Percentiles rank a stretch among this genome's conserved stretches.
These are phyloP conservation scores for Pilaira anomala DNA, from an alignment of 192 early-diverging fungal genomes.

Conservation along the genomic window DNA sequence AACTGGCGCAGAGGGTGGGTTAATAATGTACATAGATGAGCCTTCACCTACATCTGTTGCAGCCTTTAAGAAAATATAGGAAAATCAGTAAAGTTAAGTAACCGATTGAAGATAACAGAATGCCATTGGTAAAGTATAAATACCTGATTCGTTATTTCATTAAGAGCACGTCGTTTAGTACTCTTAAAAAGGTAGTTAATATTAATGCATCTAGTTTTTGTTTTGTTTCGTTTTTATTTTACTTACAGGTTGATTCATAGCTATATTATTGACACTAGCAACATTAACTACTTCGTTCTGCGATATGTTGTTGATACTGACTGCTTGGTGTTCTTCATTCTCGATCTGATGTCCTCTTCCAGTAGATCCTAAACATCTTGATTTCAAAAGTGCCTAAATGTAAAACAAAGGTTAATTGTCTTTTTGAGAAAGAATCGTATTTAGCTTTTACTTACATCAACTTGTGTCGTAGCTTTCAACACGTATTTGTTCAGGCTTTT, in stretches of 20 bases:
- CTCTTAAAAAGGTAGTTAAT: constrained; percentile 9
- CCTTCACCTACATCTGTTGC: neutral
- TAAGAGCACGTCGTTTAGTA: constrained; percentile 1
- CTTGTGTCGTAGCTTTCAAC: neutral
- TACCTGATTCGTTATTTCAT: constrained; percentile 10
- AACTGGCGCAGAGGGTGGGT: neutral
- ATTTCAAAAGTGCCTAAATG: neutral
- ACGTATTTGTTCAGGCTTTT: neutral
- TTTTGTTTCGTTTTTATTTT: constrained; percentile 6
- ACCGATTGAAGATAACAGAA: constrained; percentile 2
- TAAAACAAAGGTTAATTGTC: constrained; percentile 3
- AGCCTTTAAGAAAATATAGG: neutral
- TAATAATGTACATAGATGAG: neutral
- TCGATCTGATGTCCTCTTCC: constrained; percentile 3
- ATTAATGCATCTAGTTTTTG: constrained; percentile 1
- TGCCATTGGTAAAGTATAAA: constrained; percentile 2
- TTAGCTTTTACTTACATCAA: constrained; percentile 9
- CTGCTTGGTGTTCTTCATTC: constrained; percentile 2
- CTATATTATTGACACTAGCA: constrained; percentile 3
- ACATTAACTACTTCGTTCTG: constrained; percentile 3
- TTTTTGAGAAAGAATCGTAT: constrained; percentile 7
- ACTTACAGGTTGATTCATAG: constrained; percentile 3
- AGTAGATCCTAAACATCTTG: constrained; percentile 2
- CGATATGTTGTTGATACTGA: neutral
- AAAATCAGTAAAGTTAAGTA: constrained; percentile 7